phyloP scores from a whole-genome alignment of 139 green algal genomes.

The Helicosporidium sp. region DNA sequence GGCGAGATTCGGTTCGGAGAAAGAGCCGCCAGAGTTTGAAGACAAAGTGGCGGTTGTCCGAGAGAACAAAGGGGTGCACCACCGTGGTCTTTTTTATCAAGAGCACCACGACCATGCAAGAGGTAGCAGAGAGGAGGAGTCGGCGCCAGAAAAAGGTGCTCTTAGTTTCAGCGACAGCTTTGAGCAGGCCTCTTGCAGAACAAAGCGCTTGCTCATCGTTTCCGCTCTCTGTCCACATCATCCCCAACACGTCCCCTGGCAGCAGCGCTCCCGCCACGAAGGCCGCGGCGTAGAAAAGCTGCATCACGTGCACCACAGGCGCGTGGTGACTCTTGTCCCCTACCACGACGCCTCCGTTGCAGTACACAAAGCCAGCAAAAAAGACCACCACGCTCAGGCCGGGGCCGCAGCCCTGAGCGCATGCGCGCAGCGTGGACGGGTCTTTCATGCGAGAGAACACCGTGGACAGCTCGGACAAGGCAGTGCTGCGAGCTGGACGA shows the following conservation, averaged over 20 bases:
- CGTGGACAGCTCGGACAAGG: too few species aligned
- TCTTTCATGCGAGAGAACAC: not conserved
- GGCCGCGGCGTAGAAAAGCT: conserved; percentile 53
- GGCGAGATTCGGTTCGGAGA: too few species aligned
- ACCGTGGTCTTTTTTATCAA: conserved; percentile 36
- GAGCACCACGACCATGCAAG: too few species aligned
- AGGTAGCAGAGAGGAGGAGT: too few species aligned
- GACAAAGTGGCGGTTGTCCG: conserved; percentile 85
- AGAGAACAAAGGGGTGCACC: conserved; percentile 74
- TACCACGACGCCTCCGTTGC: conserved; percentile 68
- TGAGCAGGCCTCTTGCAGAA: not conserved
- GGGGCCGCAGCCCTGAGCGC: not conserved
- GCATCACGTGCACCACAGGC: conserved; percentile 40
- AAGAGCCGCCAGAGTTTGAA: conserved; percentile 77
- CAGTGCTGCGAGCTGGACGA: too few species aligned
- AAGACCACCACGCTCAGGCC: conserved; percentile 1
- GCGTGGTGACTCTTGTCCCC: conserved; percentile 55
- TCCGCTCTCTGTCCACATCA: too few species aligned
- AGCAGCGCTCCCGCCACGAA: not conserved
- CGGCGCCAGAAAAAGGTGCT: too few species aligned
- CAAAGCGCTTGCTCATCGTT: too few species aligned
- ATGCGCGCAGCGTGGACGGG: not conserved
- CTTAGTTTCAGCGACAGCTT: conserved; percentile 2
- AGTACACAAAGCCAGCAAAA: conserved; percentile 56
- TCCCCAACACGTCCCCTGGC: too few species aligned